Evolutionary conservation across 2,329 filamentous ascomycete genomes (phyloP), one percentile per base, ranked within the genome.

Genomic region (Alternaria ethzedia): DNA sequence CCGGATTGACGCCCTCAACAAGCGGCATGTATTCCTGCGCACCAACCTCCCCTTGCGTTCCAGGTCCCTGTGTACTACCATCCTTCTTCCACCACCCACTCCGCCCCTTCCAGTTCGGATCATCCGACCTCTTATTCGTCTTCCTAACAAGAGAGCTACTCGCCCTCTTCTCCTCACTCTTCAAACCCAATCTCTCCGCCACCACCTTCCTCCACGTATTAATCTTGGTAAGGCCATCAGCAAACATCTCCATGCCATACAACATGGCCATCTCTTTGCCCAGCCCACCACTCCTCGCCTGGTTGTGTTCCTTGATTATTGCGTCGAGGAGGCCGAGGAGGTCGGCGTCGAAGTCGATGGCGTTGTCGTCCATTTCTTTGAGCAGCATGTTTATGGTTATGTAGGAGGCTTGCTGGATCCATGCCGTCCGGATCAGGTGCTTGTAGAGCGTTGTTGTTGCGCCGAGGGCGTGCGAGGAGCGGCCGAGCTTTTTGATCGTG

Each of bases 361-460:
- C 89, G 2, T 86, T 85, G 32, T 85, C 82, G 44, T 86, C 85
- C 90, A 93, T 92, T 79, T 92, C 90, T 45, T 85, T 82, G 6
- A 92, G 79, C 2, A 90, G 75, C 5, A 83, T 80, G 54, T 88
- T 78, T 23, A 91, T 86, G 1, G 83, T 83, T 4, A 73, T 67
- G 3, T 88, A 82, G 70, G 92, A 88, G 21, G 87, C 84, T 66
- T 87, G 86, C 11, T 87, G 86, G 32, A 81, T 78, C 87, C 90
- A 92, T 59, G 88, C 82, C 21, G 90, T 84, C 13, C 83, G 78
- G 23, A 92, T 83, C 32, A 93, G 84, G 52, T 87, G 83, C 73
- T 91, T 89, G 82, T 92, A 94, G 45, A 94, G 87, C 0, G 86
- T 82, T 0, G 90, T 91, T 17, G 89, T 89, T 6, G 88, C 89